Percentiles rank a stretch among this genome's conserved stretches.
These are phyloP conservation scores for Phoenix roebelenii DNA, from an alignment of 176 grass and related monocot genomes.

Conservation along the genomic window DNA sequence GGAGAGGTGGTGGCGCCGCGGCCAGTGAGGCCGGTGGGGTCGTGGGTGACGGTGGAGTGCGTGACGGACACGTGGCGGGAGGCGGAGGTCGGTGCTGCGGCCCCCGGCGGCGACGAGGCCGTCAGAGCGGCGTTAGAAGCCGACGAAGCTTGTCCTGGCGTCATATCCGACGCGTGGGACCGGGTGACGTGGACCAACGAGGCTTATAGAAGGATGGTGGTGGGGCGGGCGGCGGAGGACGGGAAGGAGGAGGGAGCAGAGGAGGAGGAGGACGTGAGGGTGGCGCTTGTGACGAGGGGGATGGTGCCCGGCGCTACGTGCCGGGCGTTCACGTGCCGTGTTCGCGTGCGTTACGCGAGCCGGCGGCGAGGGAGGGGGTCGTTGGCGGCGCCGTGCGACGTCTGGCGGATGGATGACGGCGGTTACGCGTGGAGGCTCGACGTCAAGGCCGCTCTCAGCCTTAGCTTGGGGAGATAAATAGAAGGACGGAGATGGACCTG, in stretches of 20 bases:
- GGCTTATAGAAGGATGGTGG: constrained; percentile 29
- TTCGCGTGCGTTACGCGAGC: constrained; percentile 15
- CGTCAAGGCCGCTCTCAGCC: constrained; percentile 62
- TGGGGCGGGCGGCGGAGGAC: background rate
- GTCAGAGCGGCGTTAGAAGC: background rate
- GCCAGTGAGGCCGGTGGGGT: constrained; percentile 3
- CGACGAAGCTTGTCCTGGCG: constrained; percentile 25
- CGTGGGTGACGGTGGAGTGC: constrained; percentile 54
- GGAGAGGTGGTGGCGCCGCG: background rate
- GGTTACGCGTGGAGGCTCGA: constrained; percentile 70
- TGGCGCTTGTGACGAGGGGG: constrained; percentile 29
- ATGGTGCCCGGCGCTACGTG: constrained; percentile 43
- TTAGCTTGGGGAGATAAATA: constrained; percentile 16
- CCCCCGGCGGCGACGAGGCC: constrained; percentile 1
- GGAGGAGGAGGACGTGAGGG: constrained; percentile 19
- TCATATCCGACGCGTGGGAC: constrained; percentile 59
- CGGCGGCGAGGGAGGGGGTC: constrained; percentile 12
- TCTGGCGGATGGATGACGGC: constrained; percentile 57
- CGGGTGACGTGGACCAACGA: constrained; percentile 60
- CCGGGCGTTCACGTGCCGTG: constrained; percentile 61
- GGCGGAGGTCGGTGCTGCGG: constrained; percentile 4
- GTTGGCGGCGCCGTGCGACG: constrained; percentile 78
- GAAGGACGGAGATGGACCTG: too few relatives aligned
- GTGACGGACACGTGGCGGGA: constrained; percentile 43
- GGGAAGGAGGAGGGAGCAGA: constrained; percentile 1